A percentile compares a stretch with the other conserved stretches of the same genome.
phyloP scores from a whole-genome alignment of 2,329 filamentous ascomycete species.

The Colletotrichum cuscutae region DNA sequence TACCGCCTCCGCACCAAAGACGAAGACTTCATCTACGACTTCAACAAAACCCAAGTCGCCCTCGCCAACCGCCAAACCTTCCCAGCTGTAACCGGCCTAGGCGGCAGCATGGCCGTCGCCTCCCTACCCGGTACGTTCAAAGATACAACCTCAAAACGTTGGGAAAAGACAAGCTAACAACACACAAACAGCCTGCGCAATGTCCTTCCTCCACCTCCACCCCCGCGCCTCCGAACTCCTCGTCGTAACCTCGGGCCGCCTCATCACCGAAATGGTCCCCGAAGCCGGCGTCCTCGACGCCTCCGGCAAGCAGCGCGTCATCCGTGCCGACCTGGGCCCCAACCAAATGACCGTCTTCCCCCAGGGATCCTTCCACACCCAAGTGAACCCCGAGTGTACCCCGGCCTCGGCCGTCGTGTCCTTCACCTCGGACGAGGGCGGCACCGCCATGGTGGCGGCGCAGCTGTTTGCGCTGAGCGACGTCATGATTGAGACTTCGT shows the following conservation, averaged over 20 bases:
- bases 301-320: background rate
- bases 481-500: background rate
- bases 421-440: background rate
- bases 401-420: background rate
- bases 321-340: background rate
- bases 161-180: background rate
- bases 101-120: background rate
- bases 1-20: background rate
- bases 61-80: background rate
- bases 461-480: background rate
- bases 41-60: background rate
- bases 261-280: conserved; percentile 54
- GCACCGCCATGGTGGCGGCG: background rate
- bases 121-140: background rate
- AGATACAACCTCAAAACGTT: too few species aligned
- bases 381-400: background rate
- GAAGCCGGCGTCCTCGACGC: conserved; percentile 57
- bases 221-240: conserved; percentile 56
- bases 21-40: background rate
- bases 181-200: conserved; percentile 52
- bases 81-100: background rate
- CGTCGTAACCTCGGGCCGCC: conserved; percentile 51
- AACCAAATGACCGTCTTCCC: background rate
- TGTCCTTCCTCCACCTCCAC: conserved; percentile 64
- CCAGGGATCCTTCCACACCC: background rate